Evolutionary conservation across 805 yeast species (phyloP).

Genomic region (Pichia rugopelliculosa): DNA sequence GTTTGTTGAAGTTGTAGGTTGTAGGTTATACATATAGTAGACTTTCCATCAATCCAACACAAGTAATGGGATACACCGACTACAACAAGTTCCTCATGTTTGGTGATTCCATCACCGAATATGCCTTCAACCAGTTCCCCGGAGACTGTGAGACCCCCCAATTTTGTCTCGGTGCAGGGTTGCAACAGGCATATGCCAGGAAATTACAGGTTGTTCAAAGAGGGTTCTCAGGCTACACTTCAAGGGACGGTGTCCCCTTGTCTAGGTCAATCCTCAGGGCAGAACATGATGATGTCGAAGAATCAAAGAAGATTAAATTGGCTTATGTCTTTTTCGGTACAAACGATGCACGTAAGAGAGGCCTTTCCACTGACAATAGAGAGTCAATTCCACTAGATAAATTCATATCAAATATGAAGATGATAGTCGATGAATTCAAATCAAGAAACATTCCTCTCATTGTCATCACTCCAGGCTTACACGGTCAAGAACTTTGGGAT

Average conservation of each 20-base stretch:
- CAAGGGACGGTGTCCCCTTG: constrained; percentile 50
- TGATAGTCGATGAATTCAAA: constrained; percentile 35
- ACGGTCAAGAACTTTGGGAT: constrained; percentile 40
- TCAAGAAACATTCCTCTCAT: constrained; percentile 43
- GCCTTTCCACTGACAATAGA: constrained; percentile 31
- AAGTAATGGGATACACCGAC: constrained; percentile 10
- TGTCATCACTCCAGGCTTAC: constrained; percentile 56
- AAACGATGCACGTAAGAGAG: constrained; percentile 47
- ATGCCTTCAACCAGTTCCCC: constrained; percentile 20
- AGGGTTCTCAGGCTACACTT: constrained; percentile 73
- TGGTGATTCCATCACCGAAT: constrained; percentile 34
- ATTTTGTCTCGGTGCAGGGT: constrained; percentile 27
- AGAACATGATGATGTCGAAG: constrained; percentile 34
- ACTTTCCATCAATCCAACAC: too few relatives aligned
- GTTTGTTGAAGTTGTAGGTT: too few relatives aligned
- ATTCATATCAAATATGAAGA: constrained; percentile 40
- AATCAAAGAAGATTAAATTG: constrained; percentile 27
- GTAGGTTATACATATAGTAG: too few relatives aligned
- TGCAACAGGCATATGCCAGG: constrained; percentile 41
- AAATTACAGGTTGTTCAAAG: constrained; percentile 61
- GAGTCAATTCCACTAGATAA: constrained; percentile 42
- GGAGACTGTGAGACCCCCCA: constrained; percentile 8
- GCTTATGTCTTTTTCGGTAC: constrained; percentile 72
- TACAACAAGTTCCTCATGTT: constrained; percentile 25
- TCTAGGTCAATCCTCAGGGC: constrained; percentile 42